phyloP scores from a whole-genome alignment of 441 rosid species.

The Geranium incanum region DNA sequence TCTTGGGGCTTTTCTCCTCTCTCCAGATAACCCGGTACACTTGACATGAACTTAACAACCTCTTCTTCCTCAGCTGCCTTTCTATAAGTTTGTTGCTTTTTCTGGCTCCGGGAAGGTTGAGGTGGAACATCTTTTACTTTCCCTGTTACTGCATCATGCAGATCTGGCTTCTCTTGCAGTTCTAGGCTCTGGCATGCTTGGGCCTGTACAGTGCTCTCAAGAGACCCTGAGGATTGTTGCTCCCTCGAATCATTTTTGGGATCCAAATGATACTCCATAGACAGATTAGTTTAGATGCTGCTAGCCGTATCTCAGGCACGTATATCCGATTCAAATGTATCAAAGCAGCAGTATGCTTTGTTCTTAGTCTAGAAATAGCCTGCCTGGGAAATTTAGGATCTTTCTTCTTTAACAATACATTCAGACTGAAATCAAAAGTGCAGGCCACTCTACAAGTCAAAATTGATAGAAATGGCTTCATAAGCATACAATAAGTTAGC shows the following conservation, averaged over 20 bases:
- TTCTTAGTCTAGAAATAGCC: too few species aligned
- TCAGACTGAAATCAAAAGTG: constrained; percentile 9
- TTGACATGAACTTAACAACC: constrained; percentile 86
- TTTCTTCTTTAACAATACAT: constrained; percentile 16
- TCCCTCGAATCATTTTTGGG: constrained; percentile 24
- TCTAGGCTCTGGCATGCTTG: constrained; percentile 27
- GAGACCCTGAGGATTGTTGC: constrained; percentile 23
- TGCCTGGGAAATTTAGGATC: neutral
- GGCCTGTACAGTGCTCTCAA: constrained; percentile 25
- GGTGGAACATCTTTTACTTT: constrained; percentile 32
- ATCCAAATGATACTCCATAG: constrained; percentile 13
- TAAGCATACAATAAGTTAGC: neutral
- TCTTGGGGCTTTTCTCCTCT: constrained; percentile 48
- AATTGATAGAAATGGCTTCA: constrained; percentile 9
- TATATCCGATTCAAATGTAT: too few species aligned
- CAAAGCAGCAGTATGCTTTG: too few species aligned
- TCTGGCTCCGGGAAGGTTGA: constrained; percentile 24
- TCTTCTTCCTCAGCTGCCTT: constrained; percentile 47
- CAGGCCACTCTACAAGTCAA: constrained; percentile 16
- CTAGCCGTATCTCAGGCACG: too few species aligned
- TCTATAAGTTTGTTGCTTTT: constrained; percentile 20
- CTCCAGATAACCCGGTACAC: constrained; percentile 77
- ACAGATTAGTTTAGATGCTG: too few species aligned
- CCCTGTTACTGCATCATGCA: constrained; percentile 37
- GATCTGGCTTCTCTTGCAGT: constrained; percentile 39